Evolutionary conservation across 192 early-diverging fungal species (phyloP), one percentile per base, ranked within the genome.

Genomic region (Spinellus fusiger): DNA sequence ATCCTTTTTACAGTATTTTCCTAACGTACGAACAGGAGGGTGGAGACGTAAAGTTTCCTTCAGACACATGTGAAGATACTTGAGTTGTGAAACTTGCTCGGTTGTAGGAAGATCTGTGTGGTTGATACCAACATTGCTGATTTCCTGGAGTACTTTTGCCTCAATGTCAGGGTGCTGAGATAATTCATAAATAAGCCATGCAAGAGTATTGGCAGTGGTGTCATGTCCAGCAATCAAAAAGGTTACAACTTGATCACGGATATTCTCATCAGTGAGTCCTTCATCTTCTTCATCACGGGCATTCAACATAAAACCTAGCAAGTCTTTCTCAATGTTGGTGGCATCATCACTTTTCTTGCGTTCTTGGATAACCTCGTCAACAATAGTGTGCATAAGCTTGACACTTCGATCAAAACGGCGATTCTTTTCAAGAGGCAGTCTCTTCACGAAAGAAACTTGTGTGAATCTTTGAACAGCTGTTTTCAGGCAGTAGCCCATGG

Each of bases 231-330:
- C 80, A 56, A 84, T 80, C 60, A 84, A 53, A 49, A 86, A 80
- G 5, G 81, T 84, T 49, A 84, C 71, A 23, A 85, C 75, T 58
- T 86, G 74, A 59, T 85, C 84, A 37, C 80, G 78, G 37, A 85
- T 85, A 8, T 78, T 48, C 27, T 59, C 62, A 56, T 84, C 77
- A 9, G 35, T 25, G 3, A 79, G 37, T 20, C 59, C 54, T 5
- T 76, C 66, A 5, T 64, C 59, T 28, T 77, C 62, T n/a, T 71
- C 51, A 6, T 56, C 73, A 1, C 56, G 37, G 1, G 78, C 78
- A 18, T 62, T 77, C 52, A 86, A 53, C 84, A 86, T 86, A 38
- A 72, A 84, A 20, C 67, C 76, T 20, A 84, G 60, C 23, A 85
- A 48, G 61, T 85, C 81, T 29, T 62, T 73, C 23, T 73, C 61